Evolutionary conservation across 2,329 filamentous ascomycete genomes (phyloP).

Genomic region (Acephala macrosclerotiorum): DNA sequence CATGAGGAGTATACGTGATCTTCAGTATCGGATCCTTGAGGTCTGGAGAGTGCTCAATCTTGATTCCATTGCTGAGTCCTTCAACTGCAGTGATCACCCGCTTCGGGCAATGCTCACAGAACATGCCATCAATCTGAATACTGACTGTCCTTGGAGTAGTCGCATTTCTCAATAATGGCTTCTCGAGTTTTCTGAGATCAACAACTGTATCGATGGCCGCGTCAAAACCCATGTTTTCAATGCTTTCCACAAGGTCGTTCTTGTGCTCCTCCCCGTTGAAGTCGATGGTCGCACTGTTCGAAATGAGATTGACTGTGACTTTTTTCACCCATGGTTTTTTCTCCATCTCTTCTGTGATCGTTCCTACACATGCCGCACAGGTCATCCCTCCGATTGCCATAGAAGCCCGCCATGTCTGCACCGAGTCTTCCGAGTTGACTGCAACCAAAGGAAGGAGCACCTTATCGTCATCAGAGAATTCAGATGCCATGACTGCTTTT

Average conservation of each 20-base stretch:
- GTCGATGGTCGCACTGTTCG: conserved; percentile 57
- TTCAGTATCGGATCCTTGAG: conserved; percentile 71
- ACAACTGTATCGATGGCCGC: conserved; percentile 61
- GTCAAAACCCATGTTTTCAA: conserved; percentile 72
- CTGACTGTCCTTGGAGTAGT: conserved; percentile 59
- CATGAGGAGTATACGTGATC: conserved; percentile 72
- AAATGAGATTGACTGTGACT: conserved; percentile 58
- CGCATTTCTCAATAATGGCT: conserved; percentile 16
- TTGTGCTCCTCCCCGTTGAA: conserved; percentile 54
- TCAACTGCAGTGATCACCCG: conserved; percentile 62
- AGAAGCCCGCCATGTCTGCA: conserved; percentile 55
- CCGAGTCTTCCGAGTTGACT: conserved; percentile 45
- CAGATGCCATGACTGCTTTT: conserved; percentile 7
- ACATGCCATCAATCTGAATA: conserved; percentile 75
- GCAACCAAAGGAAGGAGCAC: conserved; percentile 40
- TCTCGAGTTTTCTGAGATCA: conserved; percentile 37
- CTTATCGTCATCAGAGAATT: conserved; percentile 13
- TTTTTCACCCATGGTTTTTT: conserved; percentile 56
- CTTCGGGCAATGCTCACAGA: conserved; percentile 74
- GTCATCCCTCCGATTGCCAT: conserved; percentile 64
- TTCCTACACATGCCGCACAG: conserved; percentile 60
- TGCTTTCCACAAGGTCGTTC: conserved; percentile 53
- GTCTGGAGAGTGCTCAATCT: conserved; percentile 62
- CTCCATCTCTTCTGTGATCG: conserved; percentile 55
- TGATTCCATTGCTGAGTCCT: conserved; percentile 55